Conservation (phyloP, 1,284 basidiomycete genomes). For the Melampsora abietis-canadensis region DNA sequence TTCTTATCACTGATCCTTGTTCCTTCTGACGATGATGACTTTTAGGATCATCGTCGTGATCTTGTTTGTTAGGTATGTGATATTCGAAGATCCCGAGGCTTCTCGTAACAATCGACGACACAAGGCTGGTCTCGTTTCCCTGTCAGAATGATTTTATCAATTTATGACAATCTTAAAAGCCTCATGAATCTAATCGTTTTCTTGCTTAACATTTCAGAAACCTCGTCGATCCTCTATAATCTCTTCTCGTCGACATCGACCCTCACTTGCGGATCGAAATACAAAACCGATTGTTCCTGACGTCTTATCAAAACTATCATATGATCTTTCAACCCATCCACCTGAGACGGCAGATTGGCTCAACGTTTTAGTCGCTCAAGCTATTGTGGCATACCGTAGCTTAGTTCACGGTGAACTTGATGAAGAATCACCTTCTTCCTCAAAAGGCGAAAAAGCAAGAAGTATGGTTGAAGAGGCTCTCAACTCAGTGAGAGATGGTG, state of each 20-base stretch:
- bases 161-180: neutral
- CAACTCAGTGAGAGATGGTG: constrained; percentile 33
- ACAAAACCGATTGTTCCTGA: constrained; percentile 53
- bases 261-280: constrained; percentile 51
- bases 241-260: constrained; percentile 48
- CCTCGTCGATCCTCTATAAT: constrained; percentile 27
- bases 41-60: constrained; percentile 53
- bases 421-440: constrained; percentile 15
- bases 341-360: constrained; percentile 61
- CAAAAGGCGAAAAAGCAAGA: constrained; percentile 45
- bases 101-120: constrained; percentile 49
- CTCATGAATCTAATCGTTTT: neutral
- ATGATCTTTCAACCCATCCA: constrained; percentile 59
- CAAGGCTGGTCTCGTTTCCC: neutral
- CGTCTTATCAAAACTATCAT: constrained; percentile 57
- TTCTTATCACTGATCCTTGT: constrained; percentile 10
- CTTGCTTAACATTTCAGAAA: constrained; percentile 41
- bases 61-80: constrained; percentile 59
- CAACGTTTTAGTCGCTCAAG: constrained; percentile 60
- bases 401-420: constrained; percentile 8
- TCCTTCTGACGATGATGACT: constrained; percentile 30
- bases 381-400: constrained; percentile 53
- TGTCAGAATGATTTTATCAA: neutral
- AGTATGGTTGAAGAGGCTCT: constrained; percentile 48
- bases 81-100: constrained; percentile 57